Percentiles rank a stretch among this genome's conserved stretches.
These are phyloP conservation scores for Noccaea bulbosa DNA, from an alignment of 345 rosid species.

Conservation along the genomic window DNA sequence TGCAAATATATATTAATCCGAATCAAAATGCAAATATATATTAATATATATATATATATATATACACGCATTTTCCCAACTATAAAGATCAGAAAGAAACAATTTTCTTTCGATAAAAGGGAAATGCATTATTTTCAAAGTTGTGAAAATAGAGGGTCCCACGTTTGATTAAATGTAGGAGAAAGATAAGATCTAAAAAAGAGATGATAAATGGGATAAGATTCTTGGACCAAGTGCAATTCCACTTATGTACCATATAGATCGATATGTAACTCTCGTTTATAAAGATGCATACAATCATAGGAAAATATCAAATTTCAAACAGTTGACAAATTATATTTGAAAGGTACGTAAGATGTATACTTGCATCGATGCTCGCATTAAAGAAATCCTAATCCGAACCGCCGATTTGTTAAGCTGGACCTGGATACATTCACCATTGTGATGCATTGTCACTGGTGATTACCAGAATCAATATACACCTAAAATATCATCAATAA, in stretches of 20 bases:
- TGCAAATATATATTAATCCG: background rate
- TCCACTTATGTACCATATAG: slow-evolving; percentile 25
- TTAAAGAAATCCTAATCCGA: background rate
- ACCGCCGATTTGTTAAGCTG: slow-evolving; percentile 18
- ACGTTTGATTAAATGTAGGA: slow-evolving; percentile 16
- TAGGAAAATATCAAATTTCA: background rate
- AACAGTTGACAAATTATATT: background rate
- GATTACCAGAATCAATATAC: slow-evolving; percentile 21
- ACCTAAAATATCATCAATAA: background rate
- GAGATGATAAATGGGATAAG: slow-evolving; percentile 31
- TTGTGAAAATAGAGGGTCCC: slow-evolving; percentile 31
- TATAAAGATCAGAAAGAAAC: background rate
- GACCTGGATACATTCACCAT: background rate
- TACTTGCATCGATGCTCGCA: background rate
- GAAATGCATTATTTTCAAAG: background rate
- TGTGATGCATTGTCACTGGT: background rate
- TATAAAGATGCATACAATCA: background rate
- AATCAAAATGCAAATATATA: background rate
- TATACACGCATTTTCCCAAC: background rate
- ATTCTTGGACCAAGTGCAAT: slow-evolving; percentile 44
- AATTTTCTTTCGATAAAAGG: background rate
- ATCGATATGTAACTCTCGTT: slow-evolving; percentile 21
- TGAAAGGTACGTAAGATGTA: background rate
- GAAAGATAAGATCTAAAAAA: slow-evolving; percentile 35
- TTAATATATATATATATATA: no score